Evolutionary conservation across 2,329 filamentous ascomycete species (phyloP), one percentile per base, ranked within the genome.

Genomic region (Colletotrichum scovillei): DNA sequence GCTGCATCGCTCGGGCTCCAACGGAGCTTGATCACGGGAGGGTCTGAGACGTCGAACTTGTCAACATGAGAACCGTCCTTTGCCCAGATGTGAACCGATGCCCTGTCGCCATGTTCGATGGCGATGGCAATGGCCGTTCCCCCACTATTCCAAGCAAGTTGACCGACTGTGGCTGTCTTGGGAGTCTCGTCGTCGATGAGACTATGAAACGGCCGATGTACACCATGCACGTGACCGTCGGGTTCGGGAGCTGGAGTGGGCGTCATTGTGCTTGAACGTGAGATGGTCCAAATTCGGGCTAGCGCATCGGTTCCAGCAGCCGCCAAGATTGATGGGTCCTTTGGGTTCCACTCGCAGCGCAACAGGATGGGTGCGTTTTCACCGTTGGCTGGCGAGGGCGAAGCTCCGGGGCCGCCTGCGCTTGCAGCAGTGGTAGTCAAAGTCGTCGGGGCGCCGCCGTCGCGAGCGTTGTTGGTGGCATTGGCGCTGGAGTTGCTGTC

Each of bases 331-430:
- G 88, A 89, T 81, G 90, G 88, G 85, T 92, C 88, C 82, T 81
- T 86, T 77, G 91, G 91, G 86, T 89, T 92, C 89, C 90, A 92
- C 86, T 91, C 89, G 87, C 90, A 92, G 82, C 92, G 90, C 84
- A 92, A 86, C 82, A 92, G 84, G 78, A 91, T 87, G 80, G 90
- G 89, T 82, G 86, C 85, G 78, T 87, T 89, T 79, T 90, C 88
- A 80, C 79, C 77, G 75, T 79, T 80, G 76, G 80, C 76, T 78
- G 77, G 79, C 60, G 79, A 78, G 72, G 80, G 78, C 63, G 77
- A 78, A 53, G 71, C 78, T 64, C 67, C 49, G 35, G 56, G 57
- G 38, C 59, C 67, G 30, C 56, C 55, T 57, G 67, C 64, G 67
- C 49, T 53, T 69, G 78, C 75, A 84, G 82, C 72, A 81, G 16